These are phyloP conservation scores for Afroboletus lepidellus DNA, from an alignment of 1,284 basidiomycete genomes.

Conservation along the genomic window DNA sequence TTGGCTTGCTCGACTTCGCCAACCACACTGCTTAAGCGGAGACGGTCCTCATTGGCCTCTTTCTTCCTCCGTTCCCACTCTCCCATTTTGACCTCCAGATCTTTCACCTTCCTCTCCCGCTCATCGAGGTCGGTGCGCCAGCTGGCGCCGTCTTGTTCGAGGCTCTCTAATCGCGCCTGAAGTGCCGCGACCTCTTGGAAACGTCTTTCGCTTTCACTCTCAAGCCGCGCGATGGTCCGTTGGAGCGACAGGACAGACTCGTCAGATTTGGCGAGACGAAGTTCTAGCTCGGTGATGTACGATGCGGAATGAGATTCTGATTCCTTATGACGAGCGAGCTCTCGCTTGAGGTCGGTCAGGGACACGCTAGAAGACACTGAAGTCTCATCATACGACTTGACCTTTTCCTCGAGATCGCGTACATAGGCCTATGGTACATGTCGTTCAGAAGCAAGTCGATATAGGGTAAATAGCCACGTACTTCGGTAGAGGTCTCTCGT, in stretches of 20 bases:
- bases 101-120: constrained; percentile 71
- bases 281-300: constrained; percentile 91
- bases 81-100: constrained; percentile 73
- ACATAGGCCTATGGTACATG: constrained; percentile 70
- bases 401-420: constrained; percentile 86
- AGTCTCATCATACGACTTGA: constrained; percentile 80
- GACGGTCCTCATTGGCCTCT: constrained; percentile 62
- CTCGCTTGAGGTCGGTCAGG: constrained; percentile 79
- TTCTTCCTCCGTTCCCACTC: constrained; percentile 72
- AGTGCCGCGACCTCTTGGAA: constrained; percentile 70
- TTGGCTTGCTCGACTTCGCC: constrained; percentile 71
- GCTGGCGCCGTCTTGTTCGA: constrained; percentile 67
- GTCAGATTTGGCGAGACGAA: constrained; percentile 76
- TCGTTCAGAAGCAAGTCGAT: constrained; percentile 9
- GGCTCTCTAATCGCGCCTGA: constrained; percentile 67
- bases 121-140: constrained; percentile 82
- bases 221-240: constrained; percentile 73
- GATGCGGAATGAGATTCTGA: constrained; percentile 67
- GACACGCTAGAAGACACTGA: constrained; percentile 74
- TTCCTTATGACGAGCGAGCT: constrained; percentile 78
- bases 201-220: constrained; percentile 70
- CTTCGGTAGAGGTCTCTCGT: constrained; percentile 89
- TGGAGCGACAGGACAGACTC: constrained; percentile 70
- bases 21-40: constrained; percentile 63
- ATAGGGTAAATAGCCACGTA: constrained; percentile 33